phyloP scores from a whole-genome alignment of 1,284 basidiomycete species.

The Ustilago nuda region DNA sequence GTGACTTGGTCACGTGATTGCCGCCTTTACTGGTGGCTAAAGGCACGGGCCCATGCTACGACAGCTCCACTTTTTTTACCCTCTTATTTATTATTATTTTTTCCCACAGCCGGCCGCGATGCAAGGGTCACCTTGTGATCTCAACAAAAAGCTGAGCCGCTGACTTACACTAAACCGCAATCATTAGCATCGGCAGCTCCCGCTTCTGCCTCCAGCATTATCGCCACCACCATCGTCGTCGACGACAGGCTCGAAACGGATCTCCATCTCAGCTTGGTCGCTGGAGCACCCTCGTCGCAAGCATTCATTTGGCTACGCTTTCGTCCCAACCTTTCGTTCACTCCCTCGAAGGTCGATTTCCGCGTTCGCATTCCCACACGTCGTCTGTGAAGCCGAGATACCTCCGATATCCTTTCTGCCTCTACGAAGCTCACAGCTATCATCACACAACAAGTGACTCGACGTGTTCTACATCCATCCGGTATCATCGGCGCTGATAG shows the following conservation, averaged over 20 bases:
- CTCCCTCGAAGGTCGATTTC: background rate
- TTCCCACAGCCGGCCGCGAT: background rate
- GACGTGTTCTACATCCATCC: background rate
- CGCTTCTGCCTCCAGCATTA: background rate
- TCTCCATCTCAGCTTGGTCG: background rate
- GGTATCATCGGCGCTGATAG: too few relatives aligned
- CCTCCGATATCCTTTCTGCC: background rate
- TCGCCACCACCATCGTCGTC: background rate
- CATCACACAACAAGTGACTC: background rate
- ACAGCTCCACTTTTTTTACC: conserved; percentile 1
- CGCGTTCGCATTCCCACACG: background rate
- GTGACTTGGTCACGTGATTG: too few relatives aligned
- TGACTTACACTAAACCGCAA: background rate
- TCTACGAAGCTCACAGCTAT: background rate
- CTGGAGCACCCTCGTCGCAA: background rate
- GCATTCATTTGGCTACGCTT: background rate
- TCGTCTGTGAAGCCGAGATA: background rate
- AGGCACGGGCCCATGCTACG: background rate
- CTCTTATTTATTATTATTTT: background rate
- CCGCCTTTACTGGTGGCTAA: background rate
- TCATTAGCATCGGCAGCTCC: background rate
- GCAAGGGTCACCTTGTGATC: background rate
- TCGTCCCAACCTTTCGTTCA: background rate
- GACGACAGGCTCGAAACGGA: background rate
- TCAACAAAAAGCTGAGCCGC: conserved; percentile 7